Base-by-base conservation (phyloP, 1,284 basidiomycete species). In the Cryptococcus neoformans region DNA sequence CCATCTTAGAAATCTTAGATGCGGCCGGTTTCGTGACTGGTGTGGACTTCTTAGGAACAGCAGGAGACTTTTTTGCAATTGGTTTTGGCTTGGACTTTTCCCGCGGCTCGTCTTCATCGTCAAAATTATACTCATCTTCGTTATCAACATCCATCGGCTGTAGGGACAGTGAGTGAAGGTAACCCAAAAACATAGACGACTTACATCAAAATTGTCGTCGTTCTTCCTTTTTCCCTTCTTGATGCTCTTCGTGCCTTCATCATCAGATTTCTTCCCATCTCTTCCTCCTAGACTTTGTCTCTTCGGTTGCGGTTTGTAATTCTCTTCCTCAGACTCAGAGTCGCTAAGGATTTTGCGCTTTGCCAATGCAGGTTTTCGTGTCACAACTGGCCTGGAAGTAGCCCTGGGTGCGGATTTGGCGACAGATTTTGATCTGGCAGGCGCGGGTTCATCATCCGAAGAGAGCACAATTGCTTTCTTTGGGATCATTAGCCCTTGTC, bases 241-340 rank as follows among this genome's bases (percentile, higher is more conserved):
- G 28, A 4, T 28, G 28, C 28, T 28, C 28, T 28, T 28, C 28
- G 28, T 28, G 28, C 28, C 28, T 28, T 28, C 3, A 28, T 28
- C 28, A 28, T 28, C 14, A 34, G 14, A 47, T 14, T 47, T 21
- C 46, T 47, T 34, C 10, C 34, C 34, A 14, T 3, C 46, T 57
- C 52, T 54, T n/a, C 51, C 54, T 16, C 49, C 67, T 6, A 65
- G 6, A 21, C 62, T 62, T 48, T 72, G 61, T 68, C 63, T 63
- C 66, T 73, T 78, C 64, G 70, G 72, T 12, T 75, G 68, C 11
- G 42, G 52, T 67, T 66, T 70, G 12, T 63, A 40, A 42, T 70
- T 67, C 35, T 74, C 73, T 17, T 73, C 66, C 11, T 58, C 58
- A 49, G 50, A 45, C 10, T 58, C 55, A 11, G 59, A 56, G 16